Conservation (phyloP, 352 stramenopile genomes). For the Phytophthora pistaciae region DNA sequence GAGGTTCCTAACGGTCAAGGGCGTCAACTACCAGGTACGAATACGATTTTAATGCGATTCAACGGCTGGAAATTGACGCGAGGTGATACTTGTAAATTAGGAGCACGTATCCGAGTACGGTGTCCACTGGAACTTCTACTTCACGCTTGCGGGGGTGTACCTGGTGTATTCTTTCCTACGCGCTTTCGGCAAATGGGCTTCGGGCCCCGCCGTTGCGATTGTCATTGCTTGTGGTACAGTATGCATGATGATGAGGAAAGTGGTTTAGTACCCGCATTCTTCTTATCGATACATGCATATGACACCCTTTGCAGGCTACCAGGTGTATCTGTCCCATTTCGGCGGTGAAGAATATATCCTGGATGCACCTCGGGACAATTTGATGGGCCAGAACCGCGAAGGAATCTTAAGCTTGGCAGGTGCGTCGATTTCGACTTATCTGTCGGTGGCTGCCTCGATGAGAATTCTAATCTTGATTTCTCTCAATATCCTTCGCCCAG, state of each 20-base stretch:
- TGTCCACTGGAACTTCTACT: conserved; percentile 99
- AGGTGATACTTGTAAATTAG: conserved; percentile 35
- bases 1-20: conserved; percentile 85
- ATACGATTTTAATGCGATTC: background rate
- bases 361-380: conserved; percentile 66
- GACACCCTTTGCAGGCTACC: conserved; percentile 49
- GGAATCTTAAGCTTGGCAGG: conserved; percentile 93
- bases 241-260: background rate
- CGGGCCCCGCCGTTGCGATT: conserved; percentile 49
- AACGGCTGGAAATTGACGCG: background rate
- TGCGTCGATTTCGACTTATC: conserved; percentile 22
- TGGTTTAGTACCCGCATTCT: background rate
- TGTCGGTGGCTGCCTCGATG: background rate
- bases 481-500: conserved; percentile 39
- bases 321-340: conserved; percentile 86
- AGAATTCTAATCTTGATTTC: background rate
- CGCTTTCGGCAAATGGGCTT: conserved; percentile 55
- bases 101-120: conserved; percentile 99
- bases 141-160: conserved; percentile 93
- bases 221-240: conserved; percentile 51
- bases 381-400: conserved; percentile 96
- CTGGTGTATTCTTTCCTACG: conserved; percentile 71
- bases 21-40: conserved; percentile 86
- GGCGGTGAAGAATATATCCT: conserved; percentile 84
- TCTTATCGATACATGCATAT: background rate